A percentile compares a stretch with the other conserved stretches of the same genome.
Conservation (phyloP, 2,329 filamentous ascomycete genomes). For the Diplodia mutila region DNA sequence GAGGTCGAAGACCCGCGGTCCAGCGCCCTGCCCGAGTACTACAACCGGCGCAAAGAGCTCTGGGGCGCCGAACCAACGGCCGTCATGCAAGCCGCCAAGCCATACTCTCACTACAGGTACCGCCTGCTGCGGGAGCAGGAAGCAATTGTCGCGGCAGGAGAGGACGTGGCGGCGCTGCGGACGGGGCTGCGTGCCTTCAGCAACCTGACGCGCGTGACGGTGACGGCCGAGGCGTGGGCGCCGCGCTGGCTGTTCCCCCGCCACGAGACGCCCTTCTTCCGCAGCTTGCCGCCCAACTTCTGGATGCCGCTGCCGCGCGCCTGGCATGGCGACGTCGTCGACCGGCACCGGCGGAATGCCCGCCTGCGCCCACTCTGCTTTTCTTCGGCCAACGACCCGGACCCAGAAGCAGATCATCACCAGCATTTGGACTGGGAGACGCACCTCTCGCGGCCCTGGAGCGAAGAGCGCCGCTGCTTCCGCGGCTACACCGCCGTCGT, state of each 20-base stretch:
- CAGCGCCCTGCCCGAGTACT: not conserved
- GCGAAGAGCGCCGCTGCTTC: conserved; percentile 29
- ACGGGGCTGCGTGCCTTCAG: conserved; percentile 43
- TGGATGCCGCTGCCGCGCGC: conserved; percentile 45
- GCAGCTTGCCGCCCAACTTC: conserved; percentile 46
- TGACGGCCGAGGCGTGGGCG: conserved; percentile 49
- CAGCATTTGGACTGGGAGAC: not conserved
- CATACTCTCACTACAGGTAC: conserved; percentile 33
- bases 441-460: not conserved
- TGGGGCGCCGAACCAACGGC: not conserved
- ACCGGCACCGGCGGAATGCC: conserved; percentile 16
- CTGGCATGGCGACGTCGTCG: conserved; percentile 34
- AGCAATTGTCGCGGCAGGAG: conserved; percentile 33
- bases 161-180: conserved; percentile 40
- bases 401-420: no score
- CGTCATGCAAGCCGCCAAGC: not conserved
- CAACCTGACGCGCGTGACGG: conserved; percentile 41
- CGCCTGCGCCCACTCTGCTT: not conserved
- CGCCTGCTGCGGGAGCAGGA: conserved; percentile 41
- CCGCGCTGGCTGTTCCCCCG: conserved; percentile 39
- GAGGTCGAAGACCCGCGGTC: not conserved
- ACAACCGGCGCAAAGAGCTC: not conserved
- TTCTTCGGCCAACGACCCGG: no score
- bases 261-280: conserved; percentile 51
- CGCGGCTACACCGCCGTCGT: conserved; percentile 40